A percentile compares a stretch with the other conserved stretches of the same genome.
phyloP scores from a whole-genome alignment of 164 flowering plant species.

The Dillenia suffruticosa region DNA sequence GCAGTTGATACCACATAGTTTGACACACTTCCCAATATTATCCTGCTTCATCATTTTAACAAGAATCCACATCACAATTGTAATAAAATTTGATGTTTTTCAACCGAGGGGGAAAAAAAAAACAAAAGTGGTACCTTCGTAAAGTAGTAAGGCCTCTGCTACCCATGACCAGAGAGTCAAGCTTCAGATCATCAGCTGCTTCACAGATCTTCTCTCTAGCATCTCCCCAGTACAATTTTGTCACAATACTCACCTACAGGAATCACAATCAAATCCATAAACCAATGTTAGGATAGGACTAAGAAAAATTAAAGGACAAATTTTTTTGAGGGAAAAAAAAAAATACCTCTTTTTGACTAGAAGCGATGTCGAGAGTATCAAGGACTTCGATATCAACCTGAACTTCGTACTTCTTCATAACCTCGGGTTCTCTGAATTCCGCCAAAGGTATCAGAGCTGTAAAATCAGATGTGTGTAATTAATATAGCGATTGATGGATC shows the following conservation, averaged over 20 bases:
- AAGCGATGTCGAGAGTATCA: conserved; percentile 54
- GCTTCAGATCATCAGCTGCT: conserved; percentile 46
- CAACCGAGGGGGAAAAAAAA: neutral
- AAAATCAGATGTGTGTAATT: neutral
- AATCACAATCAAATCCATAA: neutral
- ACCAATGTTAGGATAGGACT: neutral
- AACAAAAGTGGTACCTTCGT: conserved; percentile 34
- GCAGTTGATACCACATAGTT: conserved; percentile 39
- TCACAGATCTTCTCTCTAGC: conserved; percentile 66
- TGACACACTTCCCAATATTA: conserved; percentile 64
- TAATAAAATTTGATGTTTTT: neutral
- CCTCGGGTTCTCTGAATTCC: conserved; percentile 61
- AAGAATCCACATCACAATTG: neutral
- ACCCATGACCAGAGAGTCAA: conserved; percentile 71
- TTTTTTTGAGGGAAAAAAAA: neutral
- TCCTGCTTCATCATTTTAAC: conserved; percentile 24
- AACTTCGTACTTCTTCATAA: conserved; percentile 49
- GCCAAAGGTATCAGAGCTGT: conserved; percentile 75
- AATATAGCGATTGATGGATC: neutral
- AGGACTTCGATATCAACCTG: conserved; percentile 51
- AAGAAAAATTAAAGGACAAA: neutral
- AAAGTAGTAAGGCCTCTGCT: conserved; percentile 71
- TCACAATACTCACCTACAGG: conserved; percentile 43
- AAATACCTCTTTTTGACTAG: conserved; percentile 56
- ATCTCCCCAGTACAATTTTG: conserved; percentile 87